phyloP scores from a whole-genome alignment of 2,329 filamentous ascomycete species.

The Xylogone sp. region DNA sequence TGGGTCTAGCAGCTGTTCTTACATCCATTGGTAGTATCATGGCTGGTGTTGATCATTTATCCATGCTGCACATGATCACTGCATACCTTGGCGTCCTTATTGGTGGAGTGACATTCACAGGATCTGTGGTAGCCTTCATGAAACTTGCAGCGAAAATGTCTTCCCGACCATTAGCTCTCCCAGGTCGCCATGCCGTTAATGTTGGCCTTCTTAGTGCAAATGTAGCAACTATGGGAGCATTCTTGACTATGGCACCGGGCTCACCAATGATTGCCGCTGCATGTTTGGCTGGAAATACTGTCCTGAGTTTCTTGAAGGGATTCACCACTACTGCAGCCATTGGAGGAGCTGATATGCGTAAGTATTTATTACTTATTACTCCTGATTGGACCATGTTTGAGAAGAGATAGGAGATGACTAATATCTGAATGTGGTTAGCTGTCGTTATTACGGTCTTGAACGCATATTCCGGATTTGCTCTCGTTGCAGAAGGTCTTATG shows the following conservation, averaged over 20 bases:
- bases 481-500: slow-evolving; percentile 91
- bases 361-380: slow-evolving; percentile 11
- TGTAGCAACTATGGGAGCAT: slow-evolving; percentile 77
- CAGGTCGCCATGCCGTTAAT: slow-evolving; percentile 74
- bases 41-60: slow-evolving; percentile 64
- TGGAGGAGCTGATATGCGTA: slow-evolving; percentile 88
- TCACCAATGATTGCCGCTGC: slow-evolving; percentile 75
- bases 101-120: slow-evolving; percentile 84
- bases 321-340: slow-evolving; percentile 86
- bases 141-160: slow-evolving; percentile 83
- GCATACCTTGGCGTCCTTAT: slow-evolving; percentile 86
- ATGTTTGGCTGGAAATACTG: slow-evolving; percentile 71
- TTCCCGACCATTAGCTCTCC: slow-evolving; percentile 68
- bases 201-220: slow-evolving; percentile 71
- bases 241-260: slow-evolving; percentile 76
- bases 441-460: slow-evolving; percentile 90
- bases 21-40: slow-evolving; percentile 87
- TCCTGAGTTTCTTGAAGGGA: slow-evolving; percentile 78
- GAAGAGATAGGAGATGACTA: slow-evolving; percentile 9
- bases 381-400: neutral
- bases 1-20: slow-evolving; percentile 82
- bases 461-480: slow-evolving; percentile 84
- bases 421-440: slow-evolving; percentile 32
- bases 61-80: slow-evolving; percentile 78
- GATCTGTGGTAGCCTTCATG: slow-evolving; percentile 83